phyloP scores from a whole-genome alignment of 179 eudicot genomes.

The Heliamphora pulchella region DNA sequence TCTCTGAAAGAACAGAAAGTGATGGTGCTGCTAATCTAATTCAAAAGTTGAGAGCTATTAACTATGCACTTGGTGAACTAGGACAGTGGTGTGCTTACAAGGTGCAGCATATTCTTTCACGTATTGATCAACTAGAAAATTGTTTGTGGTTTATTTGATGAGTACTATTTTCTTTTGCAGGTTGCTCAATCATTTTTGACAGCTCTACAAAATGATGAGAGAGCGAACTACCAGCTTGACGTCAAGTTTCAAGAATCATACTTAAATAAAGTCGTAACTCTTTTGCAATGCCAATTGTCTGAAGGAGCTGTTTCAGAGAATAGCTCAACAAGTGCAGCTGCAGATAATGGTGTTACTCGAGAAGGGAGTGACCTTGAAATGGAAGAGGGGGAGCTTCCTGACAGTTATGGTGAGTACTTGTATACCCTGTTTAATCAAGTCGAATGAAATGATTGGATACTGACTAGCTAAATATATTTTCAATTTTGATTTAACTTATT shows the following conservation, averaged over 20 bases:
- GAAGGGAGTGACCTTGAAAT: slow-evolving; percentile 42
- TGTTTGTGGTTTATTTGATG: slow-evolving; percentile 8
- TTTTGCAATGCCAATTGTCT: slow-evolving; percentile 75
- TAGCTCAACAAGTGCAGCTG: slow-evolving; percentile 28
- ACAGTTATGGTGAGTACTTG: slow-evolving; percentile 64
- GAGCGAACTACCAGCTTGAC: slow-evolving; percentile 93
- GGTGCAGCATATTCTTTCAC: slow-evolving; percentile 34
- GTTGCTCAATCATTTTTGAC: slow-evolving; percentile 85
- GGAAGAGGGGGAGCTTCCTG: slow-evolving; percentile 97
- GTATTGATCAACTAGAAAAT: slow-evolving; percentile 8
- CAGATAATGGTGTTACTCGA: slow-evolving; percentile 23
- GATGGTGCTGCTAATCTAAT: slow-evolving; percentile 97
- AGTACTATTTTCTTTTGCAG: slow-evolving; percentile 39
- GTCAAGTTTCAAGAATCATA: slow-evolving; percentile 95
- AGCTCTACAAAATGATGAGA: slow-evolving; percentile 93
- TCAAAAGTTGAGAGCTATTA: slow-evolving; percentile 92
- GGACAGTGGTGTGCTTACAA: slow-evolving; percentile 99
- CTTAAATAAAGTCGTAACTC: slow-evolving; percentile 68
- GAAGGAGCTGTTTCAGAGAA: slow-evolving; percentile 75
- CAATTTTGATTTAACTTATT: not conserved
- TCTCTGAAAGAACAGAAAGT: slow-evolving; percentile 98
- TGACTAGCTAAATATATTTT: not conserved
- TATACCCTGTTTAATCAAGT: slow-evolving; percentile 5
- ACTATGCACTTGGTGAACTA: slow-evolving; percentile 91
- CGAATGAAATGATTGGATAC: slow-evolving; percentile 3